A percentile compares a stretch with the other conserved stretches of the same genome.
These are phyloP conservation scores for Paraglomus brasilianum DNA, from an alignment of 192 early-diverging fungal genomes.

Conservation along the genomic window DNA sequence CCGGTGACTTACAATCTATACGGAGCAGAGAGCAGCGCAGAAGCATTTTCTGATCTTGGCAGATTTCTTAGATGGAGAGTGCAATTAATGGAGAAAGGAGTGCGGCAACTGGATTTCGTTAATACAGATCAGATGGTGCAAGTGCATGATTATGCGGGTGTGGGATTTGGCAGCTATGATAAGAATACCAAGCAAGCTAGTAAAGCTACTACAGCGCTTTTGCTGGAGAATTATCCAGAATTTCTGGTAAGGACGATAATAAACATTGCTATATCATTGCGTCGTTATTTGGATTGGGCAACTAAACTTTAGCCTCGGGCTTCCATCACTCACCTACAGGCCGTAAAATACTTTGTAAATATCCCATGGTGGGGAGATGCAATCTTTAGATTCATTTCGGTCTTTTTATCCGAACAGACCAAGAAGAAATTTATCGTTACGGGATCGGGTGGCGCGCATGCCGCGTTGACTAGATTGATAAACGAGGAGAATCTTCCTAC, in stretches of 20 bases:
- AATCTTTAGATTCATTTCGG: slow-evolving; percentile 55
- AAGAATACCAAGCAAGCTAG: slow-evolving; percentile 51
- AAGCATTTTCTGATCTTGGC: slow-evolving; percentile 56
- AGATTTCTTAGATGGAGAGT: slow-evolving; percentile 63
- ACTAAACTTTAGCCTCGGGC: not conserved
- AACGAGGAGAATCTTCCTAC: slow-evolving; percentile 30
- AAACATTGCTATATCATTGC: not conserved
- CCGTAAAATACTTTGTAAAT: slow-evolving; percentile 59
- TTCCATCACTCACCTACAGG: slow-evolving; percentile 21
- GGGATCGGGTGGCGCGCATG: slow-evolving; percentile 36
- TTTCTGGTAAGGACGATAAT: slow-evolving; percentile 42
- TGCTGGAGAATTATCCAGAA: slow-evolving; percentile 68
- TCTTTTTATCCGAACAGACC: slow-evolving; percentile 57
- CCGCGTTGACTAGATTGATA: slow-evolving; percentile 25
- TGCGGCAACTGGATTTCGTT: slow-evolving; percentile 55
- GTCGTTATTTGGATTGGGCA: not conserved
- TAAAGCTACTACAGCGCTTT: slow-evolving; percentile 49
- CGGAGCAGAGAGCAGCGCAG: slow-evolving; percentile 49
- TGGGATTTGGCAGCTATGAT: slow-evolving; percentile 49
- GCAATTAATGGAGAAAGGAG: slow-evolving; percentile 60
- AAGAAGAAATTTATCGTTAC: slow-evolving; percentile 62
- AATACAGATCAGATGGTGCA: slow-evolving; percentile 57
- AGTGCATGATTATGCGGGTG: slow-evolving; percentile 61
- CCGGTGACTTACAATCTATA: slow-evolving; percentile 64
- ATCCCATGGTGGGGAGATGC: slow-evolving; percentile 61